Evolutionary conservation across 2,329 filamentous ascomycete genomes (phyloP).

Genomic region (Hortaea werneckii): DNA sequence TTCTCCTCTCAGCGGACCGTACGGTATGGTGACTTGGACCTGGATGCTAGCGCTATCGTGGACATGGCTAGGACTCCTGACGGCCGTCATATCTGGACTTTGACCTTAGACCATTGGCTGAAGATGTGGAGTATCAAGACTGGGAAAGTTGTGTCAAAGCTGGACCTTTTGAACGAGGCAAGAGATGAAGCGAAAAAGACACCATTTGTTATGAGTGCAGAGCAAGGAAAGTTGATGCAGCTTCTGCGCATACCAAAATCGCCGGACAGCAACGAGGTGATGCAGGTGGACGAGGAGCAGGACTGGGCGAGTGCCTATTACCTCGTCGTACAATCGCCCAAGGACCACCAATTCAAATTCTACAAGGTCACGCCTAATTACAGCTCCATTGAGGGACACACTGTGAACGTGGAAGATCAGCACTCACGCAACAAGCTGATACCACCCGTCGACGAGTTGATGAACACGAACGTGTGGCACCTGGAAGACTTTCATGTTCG

Average conservation of each 20-base stretch:
- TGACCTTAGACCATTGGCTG: slow-evolving; percentile 80
- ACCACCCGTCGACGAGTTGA: slow-evolving; percentile 47
- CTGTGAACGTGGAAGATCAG: slow-evolving; percentile 10
- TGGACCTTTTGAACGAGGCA: slow-evolving; percentile 64
- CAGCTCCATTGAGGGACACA: slow-evolving; percentile 8
- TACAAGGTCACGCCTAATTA: slow-evolving; percentile 54
- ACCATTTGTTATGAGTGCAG: slow-evolving; percentile 68
- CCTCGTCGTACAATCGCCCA: slow-evolving; percentile 77
- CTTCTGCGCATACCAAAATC: slow-evolving; percentile 56
- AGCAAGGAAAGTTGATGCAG: slow-evolving; percentile 65
- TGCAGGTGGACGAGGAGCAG: slow-evolving; percentile 5
- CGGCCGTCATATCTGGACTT: slow-evolving; percentile 55
- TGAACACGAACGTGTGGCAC: slow-evolving; percentile 43
- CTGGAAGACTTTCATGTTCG: slow-evolving; percentile 38
- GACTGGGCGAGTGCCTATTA: slow-evolving; percentile 35
- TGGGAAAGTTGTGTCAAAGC: slow-evolving; percentile 64
- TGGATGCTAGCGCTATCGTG: slow-evolving; percentile 59
- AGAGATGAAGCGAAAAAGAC: slow-evolving; percentile 29
- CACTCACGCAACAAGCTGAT: slow-evolving; percentile 55
- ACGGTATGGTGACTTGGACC: slow-evolving; percentile 51
- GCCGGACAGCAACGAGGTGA: slow-evolving; percentile 31
- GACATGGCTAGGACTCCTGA: slow-evolving; percentile 43
- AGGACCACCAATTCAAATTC: slow-evolving; percentile 88
- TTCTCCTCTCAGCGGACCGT: slow-evolving; percentile 57
- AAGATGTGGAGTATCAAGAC: slow-evolving; percentile 82